Evolutionary conservation across 2,329 filamentous ascomycete genomes (phyloP).

Genomic region (Alternaria conjuncta): DNA sequence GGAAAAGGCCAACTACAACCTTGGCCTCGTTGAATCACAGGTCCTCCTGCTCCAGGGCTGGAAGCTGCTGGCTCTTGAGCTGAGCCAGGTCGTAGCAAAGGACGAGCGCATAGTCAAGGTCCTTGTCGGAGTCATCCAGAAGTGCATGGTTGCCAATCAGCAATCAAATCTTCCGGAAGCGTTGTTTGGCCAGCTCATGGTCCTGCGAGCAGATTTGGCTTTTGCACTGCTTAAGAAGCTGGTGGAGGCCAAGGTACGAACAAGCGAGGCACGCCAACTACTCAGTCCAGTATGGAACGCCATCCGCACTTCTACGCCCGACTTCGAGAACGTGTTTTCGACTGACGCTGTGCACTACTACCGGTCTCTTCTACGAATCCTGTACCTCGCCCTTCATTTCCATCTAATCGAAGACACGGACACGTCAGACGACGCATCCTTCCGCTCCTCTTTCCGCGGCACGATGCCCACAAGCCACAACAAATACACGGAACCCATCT

Average conservation of each 20-base stretch:
- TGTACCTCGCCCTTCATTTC: constrained; percentile 81
- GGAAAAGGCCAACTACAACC: constrained; percentile 83
- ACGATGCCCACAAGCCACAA: constrained; percentile 54
- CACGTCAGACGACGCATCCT: constrained; percentile 24
- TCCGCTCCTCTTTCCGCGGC: constrained; percentile 46
- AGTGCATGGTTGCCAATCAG: constrained; percentile 81
- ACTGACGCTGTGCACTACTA: constrained; percentile 73
- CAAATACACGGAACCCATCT: constrained; percentile 30
- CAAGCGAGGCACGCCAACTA: constrained; percentile 60
- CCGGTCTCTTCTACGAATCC: constrained; percentile 79
- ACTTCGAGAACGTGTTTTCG: constrained; percentile 66
- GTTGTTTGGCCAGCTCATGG: constrained; percentile 80
- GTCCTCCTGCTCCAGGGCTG: constrained; percentile 85
- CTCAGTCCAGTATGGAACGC: constrained; percentile 67
- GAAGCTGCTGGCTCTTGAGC: constrained; percentile 85
- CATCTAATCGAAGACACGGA: constrained; percentile 55
- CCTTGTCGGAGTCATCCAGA: constrained; percentile 75
- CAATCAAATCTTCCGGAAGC: constrained; percentile 74
- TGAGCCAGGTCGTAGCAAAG: constrained; percentile 69
- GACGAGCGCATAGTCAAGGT: constrained; percentile 67
- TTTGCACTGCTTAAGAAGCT: constrained; percentile 83
- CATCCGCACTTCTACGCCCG: constrained; percentile 59
- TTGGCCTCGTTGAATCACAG: constrained; percentile 92
- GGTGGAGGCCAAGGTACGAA: constrained; percentile 61
- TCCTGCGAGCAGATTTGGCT: constrained; percentile 78